Evolutionary conservation across 1,284 basidiomycete species (phyloP).

Genomic region (Ceratobasidium sp.): DNA sequence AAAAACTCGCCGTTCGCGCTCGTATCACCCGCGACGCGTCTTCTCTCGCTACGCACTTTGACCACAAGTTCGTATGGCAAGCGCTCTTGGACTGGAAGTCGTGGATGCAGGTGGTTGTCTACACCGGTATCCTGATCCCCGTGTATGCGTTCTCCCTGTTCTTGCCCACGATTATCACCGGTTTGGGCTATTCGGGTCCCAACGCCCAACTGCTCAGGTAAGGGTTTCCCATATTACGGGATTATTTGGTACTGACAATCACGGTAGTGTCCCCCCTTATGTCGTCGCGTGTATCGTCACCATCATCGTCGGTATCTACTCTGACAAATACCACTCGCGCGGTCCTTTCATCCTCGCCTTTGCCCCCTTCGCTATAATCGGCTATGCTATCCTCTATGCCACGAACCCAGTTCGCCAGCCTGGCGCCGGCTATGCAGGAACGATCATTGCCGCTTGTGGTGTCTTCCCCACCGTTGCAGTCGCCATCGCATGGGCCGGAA

Average conservation of each 20-base stretch:
- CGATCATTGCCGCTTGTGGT: slow-evolving; percentile 62
- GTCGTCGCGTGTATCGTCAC: slow-evolving; percentile 56
- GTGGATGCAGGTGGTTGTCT: slow-evolving; percentile 54
- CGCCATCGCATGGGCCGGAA: slow-evolving; percentile 67
- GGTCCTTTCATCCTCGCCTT: slow-evolving; percentile 48
- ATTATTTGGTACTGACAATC: background rate
- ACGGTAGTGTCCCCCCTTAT: slow-evolving; percentile 71
- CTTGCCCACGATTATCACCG: slow-evolving; percentile 64
- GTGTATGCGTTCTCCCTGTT: slow-evolving; percentile 72
- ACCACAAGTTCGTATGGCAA: slow-evolving; percentile 51
- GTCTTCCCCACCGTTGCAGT: slow-evolving; percentile 54
- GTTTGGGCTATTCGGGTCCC: slow-evolving; percentile 72
- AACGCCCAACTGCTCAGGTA: slow-evolving; percentile 74
- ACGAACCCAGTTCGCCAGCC: slow-evolving; percentile 51
- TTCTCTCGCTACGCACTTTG: slow-evolving; percentile 47
- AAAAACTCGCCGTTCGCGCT: slow-evolving; percentile 44
- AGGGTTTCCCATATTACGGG: background rate
- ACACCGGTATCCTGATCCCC: slow-evolving; percentile 63
- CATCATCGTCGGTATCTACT: slow-evolving; percentile 48
- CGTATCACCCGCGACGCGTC: slow-evolving; percentile 43
- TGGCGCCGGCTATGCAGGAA: slow-evolving; percentile 65
- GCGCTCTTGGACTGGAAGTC: slow-evolving; percentile 57
- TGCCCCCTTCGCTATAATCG: slow-evolving; percentile 45
- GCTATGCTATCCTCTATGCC: slow-evolving; percentile 47
- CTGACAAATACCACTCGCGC: slow-evolving; percentile 48